Conservation (phyloP, 2,329 filamentous ascomycete genomes). For the Fusarium anguioides region DNA sequence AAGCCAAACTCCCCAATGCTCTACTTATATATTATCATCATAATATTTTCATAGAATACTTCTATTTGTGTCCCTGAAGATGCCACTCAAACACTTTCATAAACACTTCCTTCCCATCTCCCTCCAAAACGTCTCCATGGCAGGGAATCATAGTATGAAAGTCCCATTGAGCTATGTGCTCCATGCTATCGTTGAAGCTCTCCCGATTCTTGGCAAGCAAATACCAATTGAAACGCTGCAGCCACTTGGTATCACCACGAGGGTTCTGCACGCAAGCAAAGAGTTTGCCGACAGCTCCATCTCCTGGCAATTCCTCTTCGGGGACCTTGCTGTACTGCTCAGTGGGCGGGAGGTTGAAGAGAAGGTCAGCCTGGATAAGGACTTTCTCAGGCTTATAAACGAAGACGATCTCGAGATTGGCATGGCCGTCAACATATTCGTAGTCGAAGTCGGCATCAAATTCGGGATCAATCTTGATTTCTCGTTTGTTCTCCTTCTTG, state of each 20-base stretch:
- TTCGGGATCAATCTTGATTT: slow-evolving; percentile 72
- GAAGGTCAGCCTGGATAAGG: slow-evolving; percentile 87
- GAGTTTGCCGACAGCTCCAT: slow-evolving; percentile 55
- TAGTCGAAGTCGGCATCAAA: slow-evolving; percentile 89
- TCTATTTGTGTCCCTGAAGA: slow-evolving; percentile 57
- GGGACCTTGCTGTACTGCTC: slow-evolving; percentile 86
- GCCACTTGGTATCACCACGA: slow-evolving; percentile 74
- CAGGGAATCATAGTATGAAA: slow-evolving; percentile 89
- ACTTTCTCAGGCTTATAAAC: slow-evolving; percentile 81
- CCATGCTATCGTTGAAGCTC: slow-evolving; percentile 76
- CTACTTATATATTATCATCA: background rate
- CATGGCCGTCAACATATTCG: slow-evolving; percentile 83
- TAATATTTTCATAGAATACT: background rate
- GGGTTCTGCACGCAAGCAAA: slow-evolving; percentile 69
- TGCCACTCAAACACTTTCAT: slow-evolving; percentile 87
- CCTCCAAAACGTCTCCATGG: slow-evolving; percentile 90
- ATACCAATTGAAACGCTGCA: slow-evolving; percentile 89
- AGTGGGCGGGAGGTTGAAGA: slow-evolving; percentile 89
- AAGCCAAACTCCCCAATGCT: slow-evolving; percentile 3
- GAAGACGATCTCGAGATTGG: slow-evolving; percentile 90
- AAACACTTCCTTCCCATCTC: slow-evolving; percentile 78
- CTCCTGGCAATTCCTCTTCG: slow-evolving; percentile 44
- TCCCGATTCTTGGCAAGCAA: slow-evolving; percentile 69
- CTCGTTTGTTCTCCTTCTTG: slow-evolving; percentile 64
- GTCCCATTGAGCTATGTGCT: slow-evolving; percentile 80